A percentile compares a stretch with the other conserved stretches of the same genome.
These are phyloP conservation scores for Fusarium brachygibbosum DNA, from an alignment of 2,329 filamentous ascomycete species.

Conservation along the genomic window DNA sequence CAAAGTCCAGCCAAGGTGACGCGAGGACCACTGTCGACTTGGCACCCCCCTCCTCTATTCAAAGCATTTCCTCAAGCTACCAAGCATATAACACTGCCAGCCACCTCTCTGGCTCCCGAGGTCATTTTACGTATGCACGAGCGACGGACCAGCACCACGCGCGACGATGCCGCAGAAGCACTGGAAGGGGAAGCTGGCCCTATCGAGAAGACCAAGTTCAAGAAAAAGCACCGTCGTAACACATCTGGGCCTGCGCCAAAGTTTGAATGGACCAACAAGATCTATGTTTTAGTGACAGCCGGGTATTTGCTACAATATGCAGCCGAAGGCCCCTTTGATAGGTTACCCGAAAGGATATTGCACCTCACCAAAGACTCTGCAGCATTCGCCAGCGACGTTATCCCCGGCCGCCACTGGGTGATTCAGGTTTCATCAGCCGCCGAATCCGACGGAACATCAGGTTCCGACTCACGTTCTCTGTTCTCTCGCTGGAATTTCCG, in stretches of 20 bases:
- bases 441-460: slow-evolving; percentile 67
- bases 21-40: slow-evolving; percentile 59
- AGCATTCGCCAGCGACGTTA: slow-evolving; percentile 83
- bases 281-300: slow-evolving; percentile 78
- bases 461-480: slow-evolving; percentile 69
- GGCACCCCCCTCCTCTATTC: slow-evolving; percentile 82
- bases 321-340: slow-evolving; percentile 76
- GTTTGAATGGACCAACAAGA: slow-evolving; percentile 77
- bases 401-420: slow-evolving; percentile 85
- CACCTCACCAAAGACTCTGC: slow-evolving; percentile 80
- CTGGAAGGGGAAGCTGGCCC: slow-evolving; percentile 25
- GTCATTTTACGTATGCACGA: slow-evolving; percentile 73
- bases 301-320: slow-evolving; percentile 82
- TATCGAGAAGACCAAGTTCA: slow-evolving; percentile 55
- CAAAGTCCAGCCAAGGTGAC: slow-evolving; percentile 38
- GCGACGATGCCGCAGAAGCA: slow-evolving; percentile 35
- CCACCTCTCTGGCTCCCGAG: slow-evolving; percentile 77
- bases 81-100: slow-evolving; percentile 78
- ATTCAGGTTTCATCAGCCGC: slow-evolving; percentile 78
- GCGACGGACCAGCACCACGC: slow-evolving; percentile 55
- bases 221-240: slow-evolving; percentile 63
- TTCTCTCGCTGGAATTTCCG: slow-evolving; percentile 75
- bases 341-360: slow-evolving; percentile 80
- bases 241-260: slow-evolving; percentile 58
- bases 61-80: slow-evolving; percentile 88